These are phyloP conservation scores for Conringia planisiliqua DNA, from an alignment of 345 rosid species.

Conservation along the genomic window DNA sequence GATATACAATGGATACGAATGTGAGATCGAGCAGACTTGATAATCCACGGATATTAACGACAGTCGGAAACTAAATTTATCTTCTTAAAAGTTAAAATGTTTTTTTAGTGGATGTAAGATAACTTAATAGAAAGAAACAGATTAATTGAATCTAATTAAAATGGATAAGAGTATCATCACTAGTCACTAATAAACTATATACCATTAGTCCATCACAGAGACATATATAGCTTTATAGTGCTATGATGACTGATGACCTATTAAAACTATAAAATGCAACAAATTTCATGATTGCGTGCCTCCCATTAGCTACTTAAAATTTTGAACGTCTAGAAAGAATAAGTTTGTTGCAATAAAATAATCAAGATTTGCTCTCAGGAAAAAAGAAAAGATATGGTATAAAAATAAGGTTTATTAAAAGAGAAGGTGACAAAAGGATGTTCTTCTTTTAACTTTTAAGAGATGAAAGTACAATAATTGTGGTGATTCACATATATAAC, in stretches of 20 bases:
- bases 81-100: too few species aligned
- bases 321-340: background rate
- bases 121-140: too few species aligned
- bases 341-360: background rate
- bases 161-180: background rate
- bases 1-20: background rate
- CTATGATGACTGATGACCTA: background rate
- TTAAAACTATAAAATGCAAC: background rate
- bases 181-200: background rate
- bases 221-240: background rate
- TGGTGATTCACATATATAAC: background rate
- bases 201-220: background rate
- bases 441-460: background rate
- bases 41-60: too few species aligned
- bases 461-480: slow-evolving; percentile 4
- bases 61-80: too few species aligned
- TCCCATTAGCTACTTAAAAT: background rate
- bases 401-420: background rate
- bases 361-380: slow-evolving; percentile 6
- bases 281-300: background rate
- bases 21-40: too few species aligned
- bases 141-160: background rate
- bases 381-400: slow-evolving; percentile 22
- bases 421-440: background rate
- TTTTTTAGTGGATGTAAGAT: too few species aligned